These are phyloP conservation scores for Pinus taeda DNA, from an alignment of 75 land plant species.

Conservation along the genomic window DNA sequence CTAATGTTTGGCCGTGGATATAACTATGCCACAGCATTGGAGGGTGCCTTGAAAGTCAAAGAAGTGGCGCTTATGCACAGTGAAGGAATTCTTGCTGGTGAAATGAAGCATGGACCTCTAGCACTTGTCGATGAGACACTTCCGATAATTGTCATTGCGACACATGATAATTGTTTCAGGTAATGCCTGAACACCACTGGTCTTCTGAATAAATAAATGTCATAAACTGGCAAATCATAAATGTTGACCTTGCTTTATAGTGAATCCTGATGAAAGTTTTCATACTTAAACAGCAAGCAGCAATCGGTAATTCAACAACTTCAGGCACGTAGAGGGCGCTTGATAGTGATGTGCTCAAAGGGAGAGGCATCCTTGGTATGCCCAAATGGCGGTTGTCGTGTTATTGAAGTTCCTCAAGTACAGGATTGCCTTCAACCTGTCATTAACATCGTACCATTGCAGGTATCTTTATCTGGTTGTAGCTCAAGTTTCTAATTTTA, in stretches of 20 bases:
- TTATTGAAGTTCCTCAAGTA: slow-evolving; percentile 88
- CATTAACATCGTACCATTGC: slow-evolving; percentile 85
- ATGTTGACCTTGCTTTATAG: background rate
- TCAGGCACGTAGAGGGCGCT: slow-evolving; percentile 90
- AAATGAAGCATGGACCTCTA: slow-evolving; percentile 99
- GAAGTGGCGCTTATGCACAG: slow-evolving; percentile 98
- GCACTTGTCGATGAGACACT: slow-evolving; percentile 95
- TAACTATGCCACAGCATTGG: slow-evolving; percentile 97
- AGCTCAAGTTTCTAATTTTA: background rate
- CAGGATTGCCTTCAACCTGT: slow-evolving; percentile 96
- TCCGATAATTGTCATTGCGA: slow-evolving; percentile 94
- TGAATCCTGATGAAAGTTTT: background rate
- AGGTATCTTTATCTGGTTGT: slow-evolving; percentile 40
- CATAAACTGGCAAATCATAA: background rate
- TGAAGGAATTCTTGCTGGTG: slow-evolving; percentile 98
- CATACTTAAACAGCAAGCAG: slow-evolving; percentile 70
- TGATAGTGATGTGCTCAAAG: slow-evolving; percentile 92
- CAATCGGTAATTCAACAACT: slow-evolving; percentile 98
- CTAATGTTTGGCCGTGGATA: slow-evolving; percentile 96
- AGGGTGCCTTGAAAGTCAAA: slow-evolving; percentile 97
- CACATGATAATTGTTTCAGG: slow-evolving; percentile 94
- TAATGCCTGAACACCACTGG: slow-evolving; percentile 11
- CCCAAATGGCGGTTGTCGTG: slow-evolving; percentile 57
- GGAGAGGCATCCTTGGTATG: slow-evolving; percentile 80
- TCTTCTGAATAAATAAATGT: background rate